phyloP scores from a whole-genome alignment of 805 yeast species.

The Metschnikowia amazonensis region DNA sequence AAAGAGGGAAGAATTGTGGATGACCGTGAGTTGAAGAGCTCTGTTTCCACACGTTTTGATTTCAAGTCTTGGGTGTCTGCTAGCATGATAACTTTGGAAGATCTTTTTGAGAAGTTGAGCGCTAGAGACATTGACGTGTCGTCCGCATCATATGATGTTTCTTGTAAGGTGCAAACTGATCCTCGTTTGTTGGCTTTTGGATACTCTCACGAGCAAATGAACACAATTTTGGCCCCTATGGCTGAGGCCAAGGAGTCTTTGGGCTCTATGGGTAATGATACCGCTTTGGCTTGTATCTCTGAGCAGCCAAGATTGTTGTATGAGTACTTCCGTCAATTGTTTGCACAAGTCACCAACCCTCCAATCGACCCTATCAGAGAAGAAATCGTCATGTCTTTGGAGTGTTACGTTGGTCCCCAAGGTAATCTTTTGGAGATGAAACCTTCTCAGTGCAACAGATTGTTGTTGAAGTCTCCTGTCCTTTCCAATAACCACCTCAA shows the following conservation, averaged over 20 bases:
- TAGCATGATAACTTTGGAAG: slow-evolving; percentile 79
- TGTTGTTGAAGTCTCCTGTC: slow-evolving; percentile 79
- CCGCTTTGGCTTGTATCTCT: slow-evolving; percentile 90
- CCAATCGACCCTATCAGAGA: slow-evolving; percentile 98
- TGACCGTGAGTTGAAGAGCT: slow-evolving; percentile 78
- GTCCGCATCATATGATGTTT: slow-evolving; percentile 13
- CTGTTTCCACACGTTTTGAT: slow-evolving; percentile 79
- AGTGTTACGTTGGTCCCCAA: slow-evolving; percentile 98
- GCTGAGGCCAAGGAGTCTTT: slow-evolving; percentile 93
- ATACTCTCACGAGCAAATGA: slow-evolving; percentile 89
- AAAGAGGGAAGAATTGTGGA: slow-evolving; percentile 90
- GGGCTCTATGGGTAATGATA: slow-evolving; percentile 98
- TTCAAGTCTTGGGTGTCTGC: slow-evolving; percentile 92
- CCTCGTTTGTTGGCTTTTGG: slow-evolving; percentile 84
- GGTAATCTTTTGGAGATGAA: slow-evolving; percentile 92
- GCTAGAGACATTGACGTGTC: slow-evolving; percentile 29
- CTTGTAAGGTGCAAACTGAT: slow-evolving; percentile 63
- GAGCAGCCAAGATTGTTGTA: slow-evolving; percentile 87
- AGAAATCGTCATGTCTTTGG: slow-evolving; percentile 93
- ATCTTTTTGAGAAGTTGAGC: slow-evolving; percentile 59
- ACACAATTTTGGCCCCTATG: slow-evolving; percentile 86
- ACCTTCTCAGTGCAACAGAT: slow-evolving; percentile 86
- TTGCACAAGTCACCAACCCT: slow-evolving; percentile 98
- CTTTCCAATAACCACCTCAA: slow-evolving; percentile 66
- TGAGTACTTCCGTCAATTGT: slow-evolving; percentile 92